A percentile compares a stretch with the other conserved stretches of the same genome.
phyloP scores from a whole-genome alignment of 2,329 filamentous ascomycete species.

The Dothistroma pini region DNA sequence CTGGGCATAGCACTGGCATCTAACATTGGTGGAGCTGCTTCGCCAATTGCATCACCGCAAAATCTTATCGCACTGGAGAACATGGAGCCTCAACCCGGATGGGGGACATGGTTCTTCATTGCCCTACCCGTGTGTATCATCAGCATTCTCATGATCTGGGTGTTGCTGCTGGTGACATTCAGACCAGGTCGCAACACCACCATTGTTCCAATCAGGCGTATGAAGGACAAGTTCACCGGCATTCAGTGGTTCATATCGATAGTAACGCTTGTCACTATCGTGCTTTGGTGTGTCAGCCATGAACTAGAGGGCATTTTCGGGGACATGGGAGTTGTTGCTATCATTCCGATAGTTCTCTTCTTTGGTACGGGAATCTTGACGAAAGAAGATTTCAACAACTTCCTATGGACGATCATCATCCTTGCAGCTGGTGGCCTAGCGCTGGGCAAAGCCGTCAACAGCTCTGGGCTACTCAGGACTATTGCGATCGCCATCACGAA shows the following conservation, averaged over 20 bases:
- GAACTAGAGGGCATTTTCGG: conserved; percentile 84
- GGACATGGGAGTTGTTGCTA: conserved; percentile 97
- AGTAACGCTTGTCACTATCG: conserved; percentile 79
- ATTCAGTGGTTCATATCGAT: conserved; percentile 89
- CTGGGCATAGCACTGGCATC: conserved; percentile 92
- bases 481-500: conserved; percentile 74
- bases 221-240: conserved; percentile 83
- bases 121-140: conserved; percentile 88
- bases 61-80: conserved; percentile 96
- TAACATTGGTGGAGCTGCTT: conserved; percentile 94
- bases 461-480: conserved; percentile 85
- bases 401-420: conserved; percentile 99
- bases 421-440: conserved; percentile 89
- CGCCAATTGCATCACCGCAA: conserved; percentile 93
- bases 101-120: conserved; percentile 97
- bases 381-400: conserved; percentile 99
- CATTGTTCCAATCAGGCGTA: conserved; percentile 84
- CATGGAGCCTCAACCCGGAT: conserved; percentile 87
- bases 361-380: conserved; percentile 95
- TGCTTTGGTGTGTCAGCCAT: conserved; percentile 88
- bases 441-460: conserved; percentile 89
- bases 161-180: conserved; percentile 80
- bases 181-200: conserved; percentile 77
- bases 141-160: conserved; percentile 84
- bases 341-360: conserved; percentile 92